These are phyloP conservation scores for Boletus smithii DNA, from an alignment of 1,284 basidiomycete species.

Conservation along the genomic window DNA sequence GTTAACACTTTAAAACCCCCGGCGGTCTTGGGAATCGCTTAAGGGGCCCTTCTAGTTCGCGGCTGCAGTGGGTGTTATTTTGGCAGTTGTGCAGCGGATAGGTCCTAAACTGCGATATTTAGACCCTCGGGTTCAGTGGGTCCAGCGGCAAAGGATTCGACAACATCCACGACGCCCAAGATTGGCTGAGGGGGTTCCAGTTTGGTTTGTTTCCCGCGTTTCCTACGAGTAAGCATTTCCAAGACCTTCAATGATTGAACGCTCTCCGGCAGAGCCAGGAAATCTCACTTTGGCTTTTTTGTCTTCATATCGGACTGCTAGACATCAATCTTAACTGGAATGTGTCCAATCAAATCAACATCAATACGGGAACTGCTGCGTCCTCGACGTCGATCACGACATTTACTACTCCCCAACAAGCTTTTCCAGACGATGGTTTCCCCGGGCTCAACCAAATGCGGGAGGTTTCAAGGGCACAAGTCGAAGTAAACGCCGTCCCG, in stretches of 20 bases:
- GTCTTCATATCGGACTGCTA: conserved; percentile 2
- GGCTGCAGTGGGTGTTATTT: conserved; percentile 23
- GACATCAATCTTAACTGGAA: conserved; percentile 26
- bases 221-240: conserved; percentile 19
- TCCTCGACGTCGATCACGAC: conserved; percentile 9
- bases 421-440: background rate
- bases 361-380: background rate
- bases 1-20: background rate
- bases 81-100: background rate
- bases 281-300: too few species aligned
- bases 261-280: background rate
- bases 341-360: conserved; percentile 9
- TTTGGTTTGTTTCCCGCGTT: conserved; percentile 13
- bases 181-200: conserved; percentile 25
- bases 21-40: background rate
- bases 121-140: conserved; percentile 34
- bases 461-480: background rate
- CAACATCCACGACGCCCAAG: conserved; percentile 28
- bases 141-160: conserved; percentile 35
- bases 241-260: background rate
- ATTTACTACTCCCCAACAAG: background rate
- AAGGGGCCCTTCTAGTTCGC: conserved; percentile 17
- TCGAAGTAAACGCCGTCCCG: conserved; percentile 1
- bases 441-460: background rate
- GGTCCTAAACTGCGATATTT: background rate